phyloP scores from a whole-genome alignment of 306 rosid genomes.

The Benincasa hispida region DNA sequence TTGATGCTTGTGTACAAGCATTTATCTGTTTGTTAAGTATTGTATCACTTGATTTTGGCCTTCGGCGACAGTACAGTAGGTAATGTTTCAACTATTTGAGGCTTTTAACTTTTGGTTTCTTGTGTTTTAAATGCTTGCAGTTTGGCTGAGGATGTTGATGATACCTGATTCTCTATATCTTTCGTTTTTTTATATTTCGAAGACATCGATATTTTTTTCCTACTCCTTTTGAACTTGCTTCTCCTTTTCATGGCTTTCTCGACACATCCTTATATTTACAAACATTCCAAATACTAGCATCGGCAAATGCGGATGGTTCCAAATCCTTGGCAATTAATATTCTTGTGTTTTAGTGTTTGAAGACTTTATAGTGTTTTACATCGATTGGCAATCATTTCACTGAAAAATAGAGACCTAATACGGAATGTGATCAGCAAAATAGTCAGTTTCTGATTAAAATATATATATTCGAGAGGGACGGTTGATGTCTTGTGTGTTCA shows the following conservation, averaged over 20 bases:
- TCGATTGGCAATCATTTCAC: background rate
- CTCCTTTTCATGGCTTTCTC: background rate
- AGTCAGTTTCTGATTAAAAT: background rate
- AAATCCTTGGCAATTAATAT: background rate
- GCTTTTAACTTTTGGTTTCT: conserved; percentile 17
- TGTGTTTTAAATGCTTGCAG: conserved; percentile 22
- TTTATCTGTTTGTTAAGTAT: background rate
- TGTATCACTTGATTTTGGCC: background rate
- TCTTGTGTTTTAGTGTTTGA: background rate
- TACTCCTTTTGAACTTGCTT: background rate
- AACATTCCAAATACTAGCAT: background rate
- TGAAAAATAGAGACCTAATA: background rate
- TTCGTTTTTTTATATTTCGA: conserved; percentile 5
- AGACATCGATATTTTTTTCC: background rate
- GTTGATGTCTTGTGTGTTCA: conserved; percentile 26
- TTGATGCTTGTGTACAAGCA: background rate
- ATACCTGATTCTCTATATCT: conserved; percentile 28
- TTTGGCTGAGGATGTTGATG: conserved; percentile 42
- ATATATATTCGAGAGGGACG: background rate
- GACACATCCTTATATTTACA: background rate
- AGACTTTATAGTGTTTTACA: background rate
- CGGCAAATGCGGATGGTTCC: background rate
- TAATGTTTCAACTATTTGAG: conserved; percentile 3
- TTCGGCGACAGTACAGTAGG: background rate
- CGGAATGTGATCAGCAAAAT: background rate